Conservation (phyloP, 2,329 filamentous ascomycete genomes). For the Penicillium sp. region DNA sequence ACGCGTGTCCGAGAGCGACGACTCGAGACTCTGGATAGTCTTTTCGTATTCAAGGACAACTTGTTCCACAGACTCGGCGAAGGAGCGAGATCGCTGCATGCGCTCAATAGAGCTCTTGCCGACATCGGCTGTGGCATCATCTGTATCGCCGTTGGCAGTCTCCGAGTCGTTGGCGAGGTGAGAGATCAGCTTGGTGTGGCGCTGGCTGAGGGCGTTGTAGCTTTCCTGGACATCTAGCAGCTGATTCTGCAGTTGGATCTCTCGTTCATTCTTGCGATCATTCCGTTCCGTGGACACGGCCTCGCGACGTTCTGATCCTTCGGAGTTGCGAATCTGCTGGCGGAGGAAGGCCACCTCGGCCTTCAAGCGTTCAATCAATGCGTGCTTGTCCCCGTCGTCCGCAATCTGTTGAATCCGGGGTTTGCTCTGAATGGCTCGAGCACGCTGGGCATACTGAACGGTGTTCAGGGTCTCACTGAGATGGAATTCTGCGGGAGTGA, state of each 20-base stretch:
- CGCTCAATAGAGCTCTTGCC: conserved; percentile 77
- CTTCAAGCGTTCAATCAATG: conserved; percentile 84
- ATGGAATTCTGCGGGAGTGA: conserved; percentile 94
- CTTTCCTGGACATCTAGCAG: conserved; percentile 89
- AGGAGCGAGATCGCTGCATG: conserved; percentile 88
- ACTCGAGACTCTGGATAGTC: conserved; percentile 89
- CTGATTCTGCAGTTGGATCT: conserved; percentile 87
- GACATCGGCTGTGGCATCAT: conserved; percentile 51
- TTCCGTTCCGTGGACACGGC: conserved; percentile 61
- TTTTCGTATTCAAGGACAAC: conserved; percentile 97
- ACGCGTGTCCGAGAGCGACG: conserved; percentile 82
- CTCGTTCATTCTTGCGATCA: conserved; percentile 75
- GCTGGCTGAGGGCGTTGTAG: conserved; percentile 82
- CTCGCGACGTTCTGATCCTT: conserved; percentile 55
- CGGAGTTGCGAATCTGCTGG: conserved; percentile 85
- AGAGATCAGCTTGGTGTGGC: conserved; percentile 90
- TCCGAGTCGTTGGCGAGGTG: conserved; percentile 85
- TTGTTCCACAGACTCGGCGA: conserved; percentile 91
- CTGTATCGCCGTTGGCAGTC: conserved; percentile 37
- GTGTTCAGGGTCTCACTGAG: conserved; percentile 96
- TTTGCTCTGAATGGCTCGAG: conserved; percentile 94
- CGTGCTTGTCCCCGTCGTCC: conserved; percentile 90
- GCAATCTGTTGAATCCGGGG: conserved; percentile 85
- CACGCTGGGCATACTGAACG: conserved; percentile 92
- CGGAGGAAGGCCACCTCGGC: conserved; percentile 89